Percentiles rank a stretch among this genome's conserved stretches.
Evolutionary conservation across 2,329 filamentous ascomycete genomes (phyloP).

Genomic region (Aspergillus pseudoviridinutans): DNA sequence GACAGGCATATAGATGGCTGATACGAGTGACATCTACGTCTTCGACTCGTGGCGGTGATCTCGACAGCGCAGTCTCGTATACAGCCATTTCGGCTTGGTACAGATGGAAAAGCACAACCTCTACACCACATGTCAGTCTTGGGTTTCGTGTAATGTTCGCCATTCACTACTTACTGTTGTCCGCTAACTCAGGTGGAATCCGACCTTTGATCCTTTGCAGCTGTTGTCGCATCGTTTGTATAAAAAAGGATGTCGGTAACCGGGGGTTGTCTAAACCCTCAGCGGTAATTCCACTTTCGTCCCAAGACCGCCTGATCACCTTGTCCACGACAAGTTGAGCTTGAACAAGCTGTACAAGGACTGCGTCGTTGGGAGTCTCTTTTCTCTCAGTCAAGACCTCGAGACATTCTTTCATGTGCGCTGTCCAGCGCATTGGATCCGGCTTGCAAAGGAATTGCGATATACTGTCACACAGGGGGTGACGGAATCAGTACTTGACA

Average conservation of each 20-base stretch:
- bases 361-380: constrained; percentile 47
- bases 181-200: not conserved
- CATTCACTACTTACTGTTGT: constrained; percentile 4
- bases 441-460: constrained; percentile 43
- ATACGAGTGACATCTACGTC: constrained; percentile 10
- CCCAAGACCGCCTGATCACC: not conserved
- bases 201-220: not conserved
- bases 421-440: constrained; percentile 53
- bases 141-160: not conserved
- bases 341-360: constrained; percentile 33
- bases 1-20: constrained; percentile 32
- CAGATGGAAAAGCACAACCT: constrained; percentile 7
- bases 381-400: constrained; percentile 42
- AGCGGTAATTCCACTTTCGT: not conserved
- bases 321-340: constrained; percentile 5
- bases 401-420: constrained; percentile 55
- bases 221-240: constrained; percentile 3
- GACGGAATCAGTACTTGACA: not conserved
- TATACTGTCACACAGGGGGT: constrained; percentile 27
- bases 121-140: constrained; percentile 3
- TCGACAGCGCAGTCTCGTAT: constrained; percentile 14
- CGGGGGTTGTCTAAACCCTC: not conserved
- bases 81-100: constrained; percentile 13
- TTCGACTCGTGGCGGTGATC: constrained; percentile 1
- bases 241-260: not conserved